Evolutionary conservation across 306 rosid species (phyloP).

Genomic region (Styphnolobium japonicum): DNA sequence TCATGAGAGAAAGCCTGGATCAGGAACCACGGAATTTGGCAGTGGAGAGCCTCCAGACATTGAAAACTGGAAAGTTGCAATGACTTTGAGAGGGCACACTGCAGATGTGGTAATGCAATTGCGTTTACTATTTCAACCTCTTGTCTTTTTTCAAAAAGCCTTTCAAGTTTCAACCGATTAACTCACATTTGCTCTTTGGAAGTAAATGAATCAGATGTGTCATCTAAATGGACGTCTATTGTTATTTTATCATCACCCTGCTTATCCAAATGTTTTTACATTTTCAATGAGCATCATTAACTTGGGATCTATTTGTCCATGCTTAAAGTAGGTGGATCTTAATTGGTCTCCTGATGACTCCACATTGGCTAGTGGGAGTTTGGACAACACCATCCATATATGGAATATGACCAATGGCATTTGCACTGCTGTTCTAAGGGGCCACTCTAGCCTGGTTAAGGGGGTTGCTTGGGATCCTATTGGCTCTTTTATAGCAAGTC

Average conservation of each 20-base stretch:
- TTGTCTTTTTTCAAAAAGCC: background rate
- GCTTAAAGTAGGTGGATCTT: conserved; percentile 99
- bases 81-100: conserved; percentile 97
- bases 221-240: background rate
- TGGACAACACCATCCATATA: conserved; percentile 89
- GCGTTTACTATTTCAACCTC: conserved; percentile 27
- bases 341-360: conserved; percentile 99
- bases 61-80: conserved; percentile 94
- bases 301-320: conserved; percentile 55
- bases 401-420: conserved; percentile 97
- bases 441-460: conserved; percentile 96
- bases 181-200: conserved; percentile 18
- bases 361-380: conserved; percentile 91
- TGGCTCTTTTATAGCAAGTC: conserved; percentile 97
- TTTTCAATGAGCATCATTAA: conserved; percentile 43
- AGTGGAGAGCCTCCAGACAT: conserved; percentile 98
- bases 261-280: background rate
- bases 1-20: conserved; percentile 98
- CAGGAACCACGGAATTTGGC: conserved; percentile 97
- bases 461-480: conserved; percentile 99
- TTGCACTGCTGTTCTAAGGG: conserved; percentile 98
- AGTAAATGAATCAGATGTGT: background rate
- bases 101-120: conserved; percentile 96
- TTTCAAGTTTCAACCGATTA: background rate
- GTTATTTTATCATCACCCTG: background rate